phyloP scores from a whole-genome alignment of 2,329 filamentous ascomycete species.

The Claviceps fusiformis region DNA sequence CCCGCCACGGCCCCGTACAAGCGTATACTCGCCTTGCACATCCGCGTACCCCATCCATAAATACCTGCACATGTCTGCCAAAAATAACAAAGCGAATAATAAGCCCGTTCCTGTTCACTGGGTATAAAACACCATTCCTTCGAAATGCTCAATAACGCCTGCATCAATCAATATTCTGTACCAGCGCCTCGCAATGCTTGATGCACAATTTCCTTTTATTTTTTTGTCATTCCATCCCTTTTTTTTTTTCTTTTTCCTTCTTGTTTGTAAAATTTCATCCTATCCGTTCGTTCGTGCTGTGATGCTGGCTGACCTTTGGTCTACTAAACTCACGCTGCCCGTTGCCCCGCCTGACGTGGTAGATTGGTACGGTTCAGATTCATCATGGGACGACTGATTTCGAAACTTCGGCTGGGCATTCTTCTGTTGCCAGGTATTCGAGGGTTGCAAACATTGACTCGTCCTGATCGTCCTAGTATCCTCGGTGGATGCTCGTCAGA shows the following conservation, averaged over 20 bases:
- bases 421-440: conserved; percentile 35
- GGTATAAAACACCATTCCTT: neutral
- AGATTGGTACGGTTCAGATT: conserved; percentile 3
- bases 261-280: no score
- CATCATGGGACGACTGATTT: conserved; percentile 30
- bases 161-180: no score
- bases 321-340: neutral
- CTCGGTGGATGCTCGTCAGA: conserved; percentile 30
- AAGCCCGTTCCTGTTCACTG: neutral
- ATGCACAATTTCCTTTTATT: no score
- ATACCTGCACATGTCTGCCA: no score
- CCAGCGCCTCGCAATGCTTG: no score
- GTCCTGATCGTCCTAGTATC: conserved; percentile 35
- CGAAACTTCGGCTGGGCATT: conserved; percentile 42
- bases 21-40: no score
- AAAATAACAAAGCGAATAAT: neutral
- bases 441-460: conserved; percentile 45
- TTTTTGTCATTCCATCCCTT: no score
- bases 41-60: no score
- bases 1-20: no score
- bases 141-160: neutral
- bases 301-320: neutral
- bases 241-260: no score
- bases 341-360: neutral
- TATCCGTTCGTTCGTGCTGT: no score